phyloP scores from a whole-genome alignment of 345 rosid genomes.

The Corchorus olitorius region DNA sequence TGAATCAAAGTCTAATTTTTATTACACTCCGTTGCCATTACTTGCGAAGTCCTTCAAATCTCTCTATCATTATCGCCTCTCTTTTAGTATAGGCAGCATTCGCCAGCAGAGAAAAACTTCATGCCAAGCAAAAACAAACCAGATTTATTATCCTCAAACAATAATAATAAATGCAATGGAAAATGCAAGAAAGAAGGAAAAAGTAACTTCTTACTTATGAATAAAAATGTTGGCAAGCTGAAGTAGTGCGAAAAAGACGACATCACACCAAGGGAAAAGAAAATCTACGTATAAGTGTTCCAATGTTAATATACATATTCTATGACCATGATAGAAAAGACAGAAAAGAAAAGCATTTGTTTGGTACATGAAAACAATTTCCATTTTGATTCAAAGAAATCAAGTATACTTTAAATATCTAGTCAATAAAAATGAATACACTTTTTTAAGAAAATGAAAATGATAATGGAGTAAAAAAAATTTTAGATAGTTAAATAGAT shows the following conservation, averaged over 20 bases:
- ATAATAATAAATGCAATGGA: background rate
- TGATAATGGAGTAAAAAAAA: too few relatives aligned
- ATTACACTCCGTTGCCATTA: constrained; percentile 33
- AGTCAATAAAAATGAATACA: too few relatives aligned
- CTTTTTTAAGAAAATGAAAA: too few relatives aligned
- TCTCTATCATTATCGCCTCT: constrained; percentile 36
- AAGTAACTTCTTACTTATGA: constrained; percentile 40
- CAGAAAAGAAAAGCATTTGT: background rate
- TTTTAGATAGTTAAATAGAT: too few relatives aligned
- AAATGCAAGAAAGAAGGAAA: background rate
- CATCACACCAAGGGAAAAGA: constrained; percentile 45
- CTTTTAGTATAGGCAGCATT: constrained; percentile 46
- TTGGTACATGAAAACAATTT: too few relatives aligned
- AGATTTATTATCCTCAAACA: background rate
- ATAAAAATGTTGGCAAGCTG: constrained; percentile 47
- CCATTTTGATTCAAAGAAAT: background rate
- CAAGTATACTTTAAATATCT: too few relatives aligned
- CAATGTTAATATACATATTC: background rate
- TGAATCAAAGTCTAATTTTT: constrained; percentile 16
- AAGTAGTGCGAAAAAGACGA: constrained; percentile 44
- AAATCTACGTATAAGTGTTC: constrained; percentile 33
- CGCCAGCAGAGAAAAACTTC: constrained; percentile 45
- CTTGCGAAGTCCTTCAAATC: constrained; percentile 41
- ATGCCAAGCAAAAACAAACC: background rate
- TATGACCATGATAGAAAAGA: background rate